Conservation (phyloP, 805 yeast genomes). For the Osmozyma mogii region DNA sequence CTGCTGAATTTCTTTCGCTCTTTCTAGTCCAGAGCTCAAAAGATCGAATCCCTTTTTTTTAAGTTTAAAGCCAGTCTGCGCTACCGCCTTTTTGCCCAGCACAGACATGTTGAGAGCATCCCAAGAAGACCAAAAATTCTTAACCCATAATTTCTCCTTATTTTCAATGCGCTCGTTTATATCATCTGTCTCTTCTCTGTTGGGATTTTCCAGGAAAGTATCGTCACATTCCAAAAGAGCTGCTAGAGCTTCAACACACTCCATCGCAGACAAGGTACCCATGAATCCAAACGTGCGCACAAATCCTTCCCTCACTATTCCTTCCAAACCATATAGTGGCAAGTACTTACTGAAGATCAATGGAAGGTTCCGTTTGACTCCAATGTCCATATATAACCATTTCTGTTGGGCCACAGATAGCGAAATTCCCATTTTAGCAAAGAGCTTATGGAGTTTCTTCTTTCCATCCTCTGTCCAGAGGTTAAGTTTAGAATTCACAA, state of each 20-base stretch:
- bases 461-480: slow-evolving; percentile 91
- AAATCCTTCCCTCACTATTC: slow-evolving; percentile 78
- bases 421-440: slow-evolving; percentile 95
- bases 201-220: slow-evolving; percentile 10
- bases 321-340: slow-evolving; percentile 73
- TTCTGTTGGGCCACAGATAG: slow-evolving; percentile 81
- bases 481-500: slow-evolving; percentile 77
- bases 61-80: slow-evolving; percentile 11
- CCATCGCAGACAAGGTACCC: slow-evolving; percentile 86
- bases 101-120: slow-evolving; percentile 39
- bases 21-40: slow-evolving; percentile 62
- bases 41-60: slow-evolving; percentile 41
- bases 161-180: slow-evolving; percentile 24
- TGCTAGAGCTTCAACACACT: slow-evolving; percentile 80
- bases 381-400: slow-evolving; percentile 85
- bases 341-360: slow-evolving; percentile 62
- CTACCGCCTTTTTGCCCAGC: slow-evolving; percentile 9
- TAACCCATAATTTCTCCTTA: slow-evolving; percentile 62
- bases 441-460: slow-evolving; percentile 77
- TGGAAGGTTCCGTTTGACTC: slow-evolving; percentile 66
- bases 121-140: slow-evolving; percentile 59
- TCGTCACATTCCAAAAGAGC: slow-evolving; percentile 73
- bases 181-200: slow-evolving; percentile 12
- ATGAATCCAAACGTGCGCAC: slow-evolving; percentile 79
- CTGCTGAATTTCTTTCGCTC: slow-evolving; percentile 78